Conservation (phyloP, 352 stramenopile genomes). For the Pythium diclinum region DNA sequence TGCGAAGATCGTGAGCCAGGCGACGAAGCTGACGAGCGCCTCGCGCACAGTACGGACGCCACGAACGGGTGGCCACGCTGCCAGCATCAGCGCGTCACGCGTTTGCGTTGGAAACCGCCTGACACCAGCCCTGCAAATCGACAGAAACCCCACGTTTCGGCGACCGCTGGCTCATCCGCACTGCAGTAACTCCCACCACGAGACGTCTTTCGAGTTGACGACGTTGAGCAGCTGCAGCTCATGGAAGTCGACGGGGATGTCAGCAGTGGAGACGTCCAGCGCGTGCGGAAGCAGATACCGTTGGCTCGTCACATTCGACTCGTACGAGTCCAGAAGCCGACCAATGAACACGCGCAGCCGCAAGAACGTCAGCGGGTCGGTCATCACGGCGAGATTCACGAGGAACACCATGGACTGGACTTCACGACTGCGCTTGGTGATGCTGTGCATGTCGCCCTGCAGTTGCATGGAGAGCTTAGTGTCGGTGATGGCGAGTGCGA, state of each 20-base stretch:
- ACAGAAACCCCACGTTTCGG: too few species aligned
- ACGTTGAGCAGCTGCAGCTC: conserved; percentile 3
- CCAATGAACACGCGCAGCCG: conserved; percentile 1
- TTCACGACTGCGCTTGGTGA: conserved; percentile 4
- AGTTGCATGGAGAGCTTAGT: conserved; percentile 6
- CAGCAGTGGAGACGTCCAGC: not conserved
- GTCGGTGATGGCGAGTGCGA: conserved; percentile 2
- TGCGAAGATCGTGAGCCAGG: too few species aligned
- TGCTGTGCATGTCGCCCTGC: conserved; percentile 12
- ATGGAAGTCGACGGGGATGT: conserved; percentile 3
- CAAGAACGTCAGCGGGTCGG: conserved; percentile 12
- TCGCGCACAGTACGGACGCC: too few species aligned
- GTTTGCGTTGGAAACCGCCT: too few species aligned
- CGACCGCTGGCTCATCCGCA: conserved; percentile 2
- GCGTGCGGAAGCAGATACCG: not conserved
- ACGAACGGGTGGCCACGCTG: too few species aligned
- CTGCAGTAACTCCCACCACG: conserved; percentile 16
- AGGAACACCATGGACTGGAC: conserved; percentile 7
- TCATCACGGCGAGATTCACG: conserved; percentile 16
- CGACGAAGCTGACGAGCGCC: too few species aligned
- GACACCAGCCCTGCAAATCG: too few species aligned
- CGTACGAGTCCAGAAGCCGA: not conserved
- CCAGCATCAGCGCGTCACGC: too few species aligned
- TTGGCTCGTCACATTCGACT: not conserved
- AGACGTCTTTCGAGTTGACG: conserved; percentile 7